These are phyloP conservation scores for Sporothrix sp. DNA, from an alignment of 2,329 filamentous ascomycete genomes.

Conservation along the genomic window DNA sequence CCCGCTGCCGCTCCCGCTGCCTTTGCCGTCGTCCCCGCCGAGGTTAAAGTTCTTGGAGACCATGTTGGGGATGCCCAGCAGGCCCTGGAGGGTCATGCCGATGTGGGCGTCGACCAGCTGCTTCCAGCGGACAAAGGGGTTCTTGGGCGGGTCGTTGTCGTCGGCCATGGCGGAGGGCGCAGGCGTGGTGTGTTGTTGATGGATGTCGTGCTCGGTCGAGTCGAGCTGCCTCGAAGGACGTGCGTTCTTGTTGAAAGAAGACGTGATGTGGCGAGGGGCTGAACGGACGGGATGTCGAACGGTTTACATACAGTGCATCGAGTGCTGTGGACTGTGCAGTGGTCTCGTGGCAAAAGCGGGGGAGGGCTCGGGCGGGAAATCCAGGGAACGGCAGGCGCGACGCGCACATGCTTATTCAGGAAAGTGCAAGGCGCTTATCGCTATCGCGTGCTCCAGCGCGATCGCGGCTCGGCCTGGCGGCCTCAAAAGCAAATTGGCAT, in stretches of 20 bases:
- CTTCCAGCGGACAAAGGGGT: constrained; percentile 33
- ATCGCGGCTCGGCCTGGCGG: too few species aligned
- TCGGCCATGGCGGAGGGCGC: constrained; percentile 14
- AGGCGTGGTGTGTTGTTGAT: neutral
- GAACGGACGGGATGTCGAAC: neutral
- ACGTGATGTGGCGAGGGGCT: neutral
- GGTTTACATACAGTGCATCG: neutral
- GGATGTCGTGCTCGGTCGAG: neutral
- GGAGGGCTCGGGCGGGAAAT: constrained; percentile 1
- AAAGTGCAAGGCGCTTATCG: neutral
- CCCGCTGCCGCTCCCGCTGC: neutral
- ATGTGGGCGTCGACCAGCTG: constrained; percentile 32
- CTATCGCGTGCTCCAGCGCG: too few species aligned
- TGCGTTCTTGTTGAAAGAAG: constrained; percentile 9
- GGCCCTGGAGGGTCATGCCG: constrained; percentile 23
- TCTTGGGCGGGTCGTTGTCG: constrained; percentile 21
- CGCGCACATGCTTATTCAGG: neutral
- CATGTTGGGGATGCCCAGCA: constrained; percentile 22
- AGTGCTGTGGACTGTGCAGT: too few species aligned
- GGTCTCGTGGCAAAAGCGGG: constrained; percentile 5
- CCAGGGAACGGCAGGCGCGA: constrained; percentile 5
- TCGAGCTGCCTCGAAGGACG: neutral
- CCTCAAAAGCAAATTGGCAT: constrained; percentile 1
- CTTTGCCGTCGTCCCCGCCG: constrained; percentile 6
- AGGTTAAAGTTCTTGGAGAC: constrained; percentile 22